Evolutionary conservation across 495 filamentous ascomycete species (phyloP).

Genomic region (Poronia punctata): DNA sequence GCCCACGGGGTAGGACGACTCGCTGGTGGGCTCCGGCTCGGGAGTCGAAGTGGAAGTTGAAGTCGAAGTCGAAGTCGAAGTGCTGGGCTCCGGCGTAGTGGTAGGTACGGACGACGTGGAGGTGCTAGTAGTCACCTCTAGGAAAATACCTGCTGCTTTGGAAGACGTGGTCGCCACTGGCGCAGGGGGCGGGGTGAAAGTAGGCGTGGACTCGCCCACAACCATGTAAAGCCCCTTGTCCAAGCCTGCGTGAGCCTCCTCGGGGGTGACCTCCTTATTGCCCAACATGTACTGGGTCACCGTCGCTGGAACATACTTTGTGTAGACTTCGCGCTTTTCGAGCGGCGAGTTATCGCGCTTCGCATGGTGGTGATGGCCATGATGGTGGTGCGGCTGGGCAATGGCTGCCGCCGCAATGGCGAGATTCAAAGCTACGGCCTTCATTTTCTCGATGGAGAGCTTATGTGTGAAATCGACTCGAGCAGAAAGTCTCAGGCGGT

Average conservation of each 20-base stretch:
- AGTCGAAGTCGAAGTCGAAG: constrained; percentile 18
- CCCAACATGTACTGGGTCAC: constrained; percentile 55
- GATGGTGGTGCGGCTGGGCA: constrained; percentile 41
- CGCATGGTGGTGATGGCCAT: constrained; percentile 36
- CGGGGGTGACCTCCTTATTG: constrained; percentile 43
- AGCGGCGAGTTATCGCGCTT: constrained; percentile 25
- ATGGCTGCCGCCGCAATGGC: constrained; percentile 41
- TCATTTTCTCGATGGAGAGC: constrained; percentile 35
- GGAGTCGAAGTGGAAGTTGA: constrained; percentile 14
- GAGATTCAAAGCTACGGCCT: constrained; percentile 32
- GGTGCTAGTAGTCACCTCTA: constrained; percentile 22
- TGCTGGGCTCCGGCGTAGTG: constrained; percentile 4
- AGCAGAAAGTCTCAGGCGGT: too few relatives aligned
- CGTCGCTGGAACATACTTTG: constrained; percentile 40
- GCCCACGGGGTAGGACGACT: constrained; percentile 8
- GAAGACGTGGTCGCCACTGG: constrained; percentile 21
- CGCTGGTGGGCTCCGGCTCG: constrained; percentile 4
- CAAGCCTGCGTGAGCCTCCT: constrained; percentile 57
- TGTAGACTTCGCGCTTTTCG: constrained; percentile 38
- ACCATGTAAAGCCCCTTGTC: constrained; percentile 46
- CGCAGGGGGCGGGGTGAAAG: constrained; percentile 32
- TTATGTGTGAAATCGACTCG: too few relatives aligned
- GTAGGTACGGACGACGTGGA: constrained; percentile 19
- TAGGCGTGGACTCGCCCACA: constrained; percentile 40
- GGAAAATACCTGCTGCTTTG: constrained; percentile 23